Evolutionary conservation across 2,329 filamentous ascomycete genomes (phyloP).

Genomic region (Ophiocordyceps polyrhachis-furcata): DNA sequence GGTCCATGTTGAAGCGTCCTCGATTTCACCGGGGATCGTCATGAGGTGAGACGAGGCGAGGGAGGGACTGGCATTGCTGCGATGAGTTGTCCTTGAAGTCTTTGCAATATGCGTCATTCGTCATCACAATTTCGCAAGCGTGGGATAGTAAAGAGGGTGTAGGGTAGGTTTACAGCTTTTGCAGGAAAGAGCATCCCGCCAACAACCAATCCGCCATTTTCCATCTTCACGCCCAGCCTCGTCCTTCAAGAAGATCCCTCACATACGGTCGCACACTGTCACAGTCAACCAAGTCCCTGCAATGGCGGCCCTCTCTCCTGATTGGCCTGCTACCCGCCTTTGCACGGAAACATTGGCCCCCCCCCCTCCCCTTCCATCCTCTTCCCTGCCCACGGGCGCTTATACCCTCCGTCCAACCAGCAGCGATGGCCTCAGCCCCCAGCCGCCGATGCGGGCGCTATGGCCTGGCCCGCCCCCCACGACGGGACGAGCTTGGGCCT

Average conservation of each 20-base stretch:
- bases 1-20: background rate
- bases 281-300: background rate
- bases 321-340: background rate
- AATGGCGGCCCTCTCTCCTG: background rate
- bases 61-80: too few relatives aligned
- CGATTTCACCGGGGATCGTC: background rate
- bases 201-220: background rate
- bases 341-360: background rate
- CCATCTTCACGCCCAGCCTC: background rate
- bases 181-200: too few relatives aligned
- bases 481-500: background rate
- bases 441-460: background rate
- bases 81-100: too few relatives aligned
- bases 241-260: background rate
- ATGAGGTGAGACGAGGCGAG: background rate
- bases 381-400: background rate
- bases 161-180: background rate
- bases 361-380: background rate
- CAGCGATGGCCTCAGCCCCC: background rate
- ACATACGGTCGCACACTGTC: background rate
- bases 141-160: background rate
- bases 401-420: background rate
- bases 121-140: background rate
- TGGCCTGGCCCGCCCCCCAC: background rate
- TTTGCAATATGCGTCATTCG: too few relatives aligned